Conservation (phyloP, 352 stramenopile genomes). For the Globisporangium takayamanum region DNA sequence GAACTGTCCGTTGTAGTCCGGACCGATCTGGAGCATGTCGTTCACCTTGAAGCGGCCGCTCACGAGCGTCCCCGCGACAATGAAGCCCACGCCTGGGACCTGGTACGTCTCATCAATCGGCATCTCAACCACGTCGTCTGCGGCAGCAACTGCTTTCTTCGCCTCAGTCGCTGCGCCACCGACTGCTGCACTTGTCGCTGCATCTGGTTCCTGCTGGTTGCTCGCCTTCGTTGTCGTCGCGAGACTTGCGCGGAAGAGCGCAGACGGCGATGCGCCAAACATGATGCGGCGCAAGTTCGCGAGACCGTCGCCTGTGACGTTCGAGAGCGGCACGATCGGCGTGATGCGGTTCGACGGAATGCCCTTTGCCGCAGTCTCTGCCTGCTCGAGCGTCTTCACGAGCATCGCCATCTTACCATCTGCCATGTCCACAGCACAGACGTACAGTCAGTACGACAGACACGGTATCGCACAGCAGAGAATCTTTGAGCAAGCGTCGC, state of each 20-base stretch:
- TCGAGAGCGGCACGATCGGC: slow-evolving; percentile 96
- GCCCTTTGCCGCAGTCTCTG: slow-evolving; percentile 80
- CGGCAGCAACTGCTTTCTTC: slow-evolving; percentile 5
- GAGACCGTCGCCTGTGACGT: slow-evolving; percentile 94
- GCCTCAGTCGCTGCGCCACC: background rate
- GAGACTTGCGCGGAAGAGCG: slow-evolving; percentile 70
- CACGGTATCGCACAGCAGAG: background rate
- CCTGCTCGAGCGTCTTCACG: slow-evolving; percentile 85
- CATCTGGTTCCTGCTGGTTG: slow-evolving; percentile 23
- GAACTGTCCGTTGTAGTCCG: slow-evolving; percentile 87
- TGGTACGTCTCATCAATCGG: slow-evolving; percentile 86
- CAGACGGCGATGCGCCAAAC: slow-evolving; percentile 54
- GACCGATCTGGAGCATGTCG: slow-evolving; percentile 85
- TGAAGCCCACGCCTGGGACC: slow-evolving; percentile 92
- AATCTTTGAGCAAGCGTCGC: too few species aligned
- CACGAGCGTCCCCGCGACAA: slow-evolving; percentile 92
- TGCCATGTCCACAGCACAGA: slow-evolving; percentile 9
- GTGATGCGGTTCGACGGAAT: slow-evolving; percentile 91
- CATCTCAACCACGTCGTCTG: slow-evolving; percentile 67
- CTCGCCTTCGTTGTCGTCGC: slow-evolving; percentile 55
- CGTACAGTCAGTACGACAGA: background rate
- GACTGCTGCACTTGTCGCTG: slow-evolving; percentile 2
- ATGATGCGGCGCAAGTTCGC: slow-evolving; percentile 72
- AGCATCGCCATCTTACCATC: slow-evolving; percentile 92
- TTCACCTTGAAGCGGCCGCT: slow-evolving; percentile 87